Conservation (phyloP, 805 yeast species). For the Ogataea ramenticola region DNA sequence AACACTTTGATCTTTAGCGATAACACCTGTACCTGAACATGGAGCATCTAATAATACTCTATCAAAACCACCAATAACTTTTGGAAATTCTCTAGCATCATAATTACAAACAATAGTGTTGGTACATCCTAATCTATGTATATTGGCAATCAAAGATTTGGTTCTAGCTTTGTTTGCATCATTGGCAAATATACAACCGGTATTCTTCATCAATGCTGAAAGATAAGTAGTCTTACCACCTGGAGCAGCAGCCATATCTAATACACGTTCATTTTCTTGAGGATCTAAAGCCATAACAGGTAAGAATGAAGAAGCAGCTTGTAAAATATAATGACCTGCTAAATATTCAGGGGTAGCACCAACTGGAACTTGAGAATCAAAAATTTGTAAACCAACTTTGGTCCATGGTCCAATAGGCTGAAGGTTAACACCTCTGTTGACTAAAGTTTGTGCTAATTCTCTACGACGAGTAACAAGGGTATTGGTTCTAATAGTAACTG, state of each 20-base stretch:
- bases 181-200: conserved; percentile 95
- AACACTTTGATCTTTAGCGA: conserved; percentile 93
- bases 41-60: conserved; percentile 95
- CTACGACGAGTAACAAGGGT: conserved; percentile 91
- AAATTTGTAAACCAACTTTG: conserved; percentile 93
- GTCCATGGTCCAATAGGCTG: conserved; percentile 99
- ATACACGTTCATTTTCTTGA: conserved; percentile 90
- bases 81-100: conserved; percentile 97
- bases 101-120: conserved; percentile 95
- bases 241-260: conserved; percentile 99
- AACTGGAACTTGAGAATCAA: conserved; percentile 98
- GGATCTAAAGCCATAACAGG: conserved; percentile 98
- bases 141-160: conserved; percentile 92
- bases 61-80: conserved; percentile 97
- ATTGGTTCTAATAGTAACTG: conserved; percentile 95
- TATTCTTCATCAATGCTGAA: conserved; percentile 94
- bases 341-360: conserved; percentile 99
- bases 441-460: conserved; percentile 90
- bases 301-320: conserved; percentile 96
- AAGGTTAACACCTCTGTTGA: conserved; percentile 92
- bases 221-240: conserved; percentile 97
- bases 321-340: conserved; percentile 95
- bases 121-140: conserved; percentile 93
- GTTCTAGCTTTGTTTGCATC: conserved; percentile 96
- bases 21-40: conserved; percentile 99